phyloP scores from a whole-genome alignment of 106 monocot genomes.

The Ottelia alismoides region DNA sequence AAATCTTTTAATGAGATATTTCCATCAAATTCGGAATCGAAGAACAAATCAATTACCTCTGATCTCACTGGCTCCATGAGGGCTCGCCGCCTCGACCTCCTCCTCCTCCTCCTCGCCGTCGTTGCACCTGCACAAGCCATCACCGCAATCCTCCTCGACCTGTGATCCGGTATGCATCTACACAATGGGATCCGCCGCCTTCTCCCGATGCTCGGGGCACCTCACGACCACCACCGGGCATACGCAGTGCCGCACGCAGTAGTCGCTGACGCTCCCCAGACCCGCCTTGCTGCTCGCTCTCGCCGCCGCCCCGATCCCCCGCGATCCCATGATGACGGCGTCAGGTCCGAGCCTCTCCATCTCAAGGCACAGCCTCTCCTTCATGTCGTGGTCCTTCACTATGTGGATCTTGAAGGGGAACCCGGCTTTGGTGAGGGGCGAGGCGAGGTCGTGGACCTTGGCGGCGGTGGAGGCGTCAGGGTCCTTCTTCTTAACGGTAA shows the following conservation, averaged over 20 bases:
- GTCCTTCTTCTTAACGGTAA: not conserved
- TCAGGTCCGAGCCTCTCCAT: no score
- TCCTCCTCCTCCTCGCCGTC: no score
- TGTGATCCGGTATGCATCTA: no score
- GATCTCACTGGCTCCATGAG: no score
- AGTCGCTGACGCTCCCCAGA: conserved; percentile 59
- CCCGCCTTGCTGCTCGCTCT: conserved; percentile 34
- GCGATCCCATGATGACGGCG: conserved; percentile 14
- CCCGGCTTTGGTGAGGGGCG: conserved; percentile 13
- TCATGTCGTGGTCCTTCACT: conserved; percentile 27
- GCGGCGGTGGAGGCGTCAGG: conserved; percentile 4
- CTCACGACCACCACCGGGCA: conserved; percentile 72
- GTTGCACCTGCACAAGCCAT: no score
- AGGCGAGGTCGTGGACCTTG: conserved; percentile 12
- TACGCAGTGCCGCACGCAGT: no score
- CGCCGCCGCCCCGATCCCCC: conserved; percentile 48
- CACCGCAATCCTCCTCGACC: no score
- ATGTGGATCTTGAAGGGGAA: conserved; percentile 31
- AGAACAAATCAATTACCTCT: no score
- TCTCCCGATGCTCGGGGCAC: conserved; percentile 35
- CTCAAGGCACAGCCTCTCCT: no score
- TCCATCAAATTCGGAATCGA: no score
- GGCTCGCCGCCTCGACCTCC: no score
- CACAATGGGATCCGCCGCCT: conserved; percentile 3
- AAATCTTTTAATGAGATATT: no score